Evolutionary conservation across 306 rosid species (phyloP).

Genomic region (Trifolium dubium): DNA sequence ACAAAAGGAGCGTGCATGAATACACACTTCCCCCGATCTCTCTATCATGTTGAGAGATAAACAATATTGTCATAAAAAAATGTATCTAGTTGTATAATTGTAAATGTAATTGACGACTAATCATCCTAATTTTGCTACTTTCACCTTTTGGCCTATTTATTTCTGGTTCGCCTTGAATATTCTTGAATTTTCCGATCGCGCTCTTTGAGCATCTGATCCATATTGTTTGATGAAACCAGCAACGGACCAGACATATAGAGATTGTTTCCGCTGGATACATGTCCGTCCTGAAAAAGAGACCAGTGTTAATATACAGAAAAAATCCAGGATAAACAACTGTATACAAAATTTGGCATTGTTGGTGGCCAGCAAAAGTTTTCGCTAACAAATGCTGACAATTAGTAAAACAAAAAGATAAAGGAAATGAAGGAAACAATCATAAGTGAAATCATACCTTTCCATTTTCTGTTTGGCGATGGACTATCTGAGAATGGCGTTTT

Average conservation of each 20-base stretch:
- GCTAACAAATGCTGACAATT: constrained; percentile 6
- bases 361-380: constrained; percentile 21
- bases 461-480: constrained; percentile 51
- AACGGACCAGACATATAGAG: constrained; percentile 82
- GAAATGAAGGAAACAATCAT: constrained; percentile 6
- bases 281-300: constrained; percentile 56
- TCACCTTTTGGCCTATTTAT: constrained; percentile 45
- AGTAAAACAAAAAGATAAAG: neutral
- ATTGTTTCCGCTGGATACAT: constrained; percentile 56
- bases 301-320: constrained; percentile 4
- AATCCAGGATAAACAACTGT: neutral
- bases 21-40: neutral
- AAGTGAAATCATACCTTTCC: constrained; percentile 37
- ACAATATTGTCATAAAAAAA: constrained; percentile 30
- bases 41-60: constrained; percentile 21
- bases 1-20: constrained; percentile 29
- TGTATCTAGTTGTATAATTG: constrained; percentile 18
- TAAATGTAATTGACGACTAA: constrained; percentile 26
- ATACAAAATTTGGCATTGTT: constrained; percentile 26
- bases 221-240: constrained; percentile 66
- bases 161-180: constrained; percentile 68
- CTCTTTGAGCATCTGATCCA: constrained; percentile 80
- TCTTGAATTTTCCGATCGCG: constrained; percentile 80
- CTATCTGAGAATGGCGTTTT: constrained; percentile 49
- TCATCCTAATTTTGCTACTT: constrained; percentile 36